These are phyloP conservation scores for Fremontodendron californicum DNA, from an alignment of 345 rosid species.

Conservation along the genomic window DNA sequence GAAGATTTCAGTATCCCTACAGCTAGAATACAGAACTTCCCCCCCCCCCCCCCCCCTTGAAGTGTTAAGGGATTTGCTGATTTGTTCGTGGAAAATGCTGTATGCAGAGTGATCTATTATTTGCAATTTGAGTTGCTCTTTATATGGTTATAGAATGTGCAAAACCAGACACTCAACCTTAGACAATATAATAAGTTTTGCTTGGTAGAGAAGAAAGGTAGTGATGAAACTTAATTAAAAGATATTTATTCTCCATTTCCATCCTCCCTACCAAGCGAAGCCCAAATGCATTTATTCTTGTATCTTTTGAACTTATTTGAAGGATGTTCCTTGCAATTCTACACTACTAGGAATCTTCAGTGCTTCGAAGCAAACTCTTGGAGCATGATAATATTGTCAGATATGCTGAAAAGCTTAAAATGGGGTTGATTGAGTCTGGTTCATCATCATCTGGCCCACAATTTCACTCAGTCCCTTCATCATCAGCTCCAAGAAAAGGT, in stretches of 20 bases:
- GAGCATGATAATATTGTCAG: conserved; percentile 58
- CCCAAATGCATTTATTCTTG: not conserved
- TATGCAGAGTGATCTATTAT: not conserved
- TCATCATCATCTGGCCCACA: conserved; percentile 49
- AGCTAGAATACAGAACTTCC: not conserved
- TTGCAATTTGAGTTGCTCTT: not conserved
- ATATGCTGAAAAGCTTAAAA: conserved; percentile 67
- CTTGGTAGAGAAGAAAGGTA: not conserved
- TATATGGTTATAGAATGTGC: not conserved
- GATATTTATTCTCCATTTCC: not conserved
- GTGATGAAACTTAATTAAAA: not conserved
- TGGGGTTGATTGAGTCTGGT: conserved; percentile 48
- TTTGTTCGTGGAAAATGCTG: no score
- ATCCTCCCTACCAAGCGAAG: not conserved
- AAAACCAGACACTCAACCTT: not conserved
- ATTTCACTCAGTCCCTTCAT: conserved; percentile 43
- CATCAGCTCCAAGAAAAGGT: conserved; percentile 48
- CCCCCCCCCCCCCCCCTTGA: no score
- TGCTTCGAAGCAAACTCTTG: conserved; percentile 51
- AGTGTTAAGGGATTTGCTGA: not conserved
- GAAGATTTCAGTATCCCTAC: not conserved
- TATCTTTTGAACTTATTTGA: not conserved
- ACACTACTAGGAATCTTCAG: conserved; percentile 59
- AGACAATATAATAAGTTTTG: not conserved
- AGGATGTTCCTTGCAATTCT: conserved; percentile 12